Conservation (phyloP, 2,329 filamentous ascomycete species). For the Fusarium hostae region DNA sequence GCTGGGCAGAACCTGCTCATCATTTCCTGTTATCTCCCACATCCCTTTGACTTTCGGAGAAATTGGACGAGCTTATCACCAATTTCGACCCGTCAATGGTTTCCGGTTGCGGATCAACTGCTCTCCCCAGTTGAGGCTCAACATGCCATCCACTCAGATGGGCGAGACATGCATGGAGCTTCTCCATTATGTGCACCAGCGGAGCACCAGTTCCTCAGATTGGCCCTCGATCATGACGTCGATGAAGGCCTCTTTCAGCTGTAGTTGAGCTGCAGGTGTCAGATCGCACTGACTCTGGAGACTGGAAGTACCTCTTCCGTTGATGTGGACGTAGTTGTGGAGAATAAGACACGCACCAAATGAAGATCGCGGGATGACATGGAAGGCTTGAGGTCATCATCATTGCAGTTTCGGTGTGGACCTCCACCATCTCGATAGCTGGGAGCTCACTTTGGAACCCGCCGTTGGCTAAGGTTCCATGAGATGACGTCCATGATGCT, state of each 20-base stretch:
- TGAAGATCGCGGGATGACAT: conserved; percentile 38
- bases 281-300: background rate
- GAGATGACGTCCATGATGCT: conserved; percentile 34
- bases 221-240: conserved; percentile 14
- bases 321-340: conserved; percentile 12
- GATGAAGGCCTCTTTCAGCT: conserved; percentile 23
- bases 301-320: background rate
- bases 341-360: conserved; percentile 14
- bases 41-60: conserved; percentile 5
- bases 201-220: conserved; percentile 10
- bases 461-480: conserved; percentile 2
- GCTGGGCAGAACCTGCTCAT: conserved; percentile 7
- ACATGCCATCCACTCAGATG: conserved; percentile 13
- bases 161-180: conserved; percentile 14
- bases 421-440: background rate
- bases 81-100: background rate
- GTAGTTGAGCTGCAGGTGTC: background rate
- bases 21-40: conserved; percentile 13
- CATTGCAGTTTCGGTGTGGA: background rate
- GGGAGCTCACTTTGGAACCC: background rate
- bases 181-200: background rate
- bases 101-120: conserved; percentile 18
- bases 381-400: conserved; percentile 29
- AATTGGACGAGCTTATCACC: conserved; percentile 15
- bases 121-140: conserved; percentile 1